These are phyloP conservation scores for Wickerhamomyces ciferrii DNA, from an alignment of 805 yeast genomes.

Conservation along the genomic window DNA sequence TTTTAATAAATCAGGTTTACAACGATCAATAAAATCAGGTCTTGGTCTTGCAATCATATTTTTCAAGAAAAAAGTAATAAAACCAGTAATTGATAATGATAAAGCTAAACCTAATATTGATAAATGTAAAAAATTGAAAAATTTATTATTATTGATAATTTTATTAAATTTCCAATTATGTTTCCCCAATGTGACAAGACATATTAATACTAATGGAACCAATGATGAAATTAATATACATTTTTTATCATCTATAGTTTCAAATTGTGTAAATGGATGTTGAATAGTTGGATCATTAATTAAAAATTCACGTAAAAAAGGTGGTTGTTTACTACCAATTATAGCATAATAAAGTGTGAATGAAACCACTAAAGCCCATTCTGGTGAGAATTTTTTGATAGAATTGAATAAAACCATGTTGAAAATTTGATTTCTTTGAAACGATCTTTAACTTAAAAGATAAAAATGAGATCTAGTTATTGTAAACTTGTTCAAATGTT, in stretches of 20 bases:
- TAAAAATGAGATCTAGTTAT: too few relatives aligned
- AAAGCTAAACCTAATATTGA: constrained; percentile 7
- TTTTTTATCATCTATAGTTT: neutral
- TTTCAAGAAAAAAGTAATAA: constrained; percentile 44
- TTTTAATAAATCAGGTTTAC: constrained; percentile 56
- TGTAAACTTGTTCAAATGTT: too few relatives aligned
- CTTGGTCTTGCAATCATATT: constrained; percentile 82
- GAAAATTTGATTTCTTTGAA: too few relatives aligned
- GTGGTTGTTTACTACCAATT: constrained; percentile 11
- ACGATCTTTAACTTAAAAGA: too few relatives aligned
- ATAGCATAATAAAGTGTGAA: neutral
- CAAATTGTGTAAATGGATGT: constrained; percentile 18
- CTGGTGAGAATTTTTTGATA: neutral
- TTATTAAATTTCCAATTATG: neutral
- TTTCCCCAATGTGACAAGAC: neutral
- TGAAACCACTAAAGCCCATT: neutral
- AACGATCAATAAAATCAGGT: constrained; percentile 86
- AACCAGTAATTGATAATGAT: constrained; percentile 9
- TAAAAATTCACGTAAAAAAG: constrained; percentile 23
- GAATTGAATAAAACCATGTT: neutral
- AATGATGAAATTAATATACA: neutral
- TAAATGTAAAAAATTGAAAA: constrained; percentile 9
- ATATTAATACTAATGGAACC: neutral
- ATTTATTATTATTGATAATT: constrained; percentile 1
- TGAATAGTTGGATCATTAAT: constrained; percentile 21